These are phyloP conservation scores for Vigna trinervia DNA, from an alignment of 306 rosid genomes.

Conservation along the genomic window DNA sequence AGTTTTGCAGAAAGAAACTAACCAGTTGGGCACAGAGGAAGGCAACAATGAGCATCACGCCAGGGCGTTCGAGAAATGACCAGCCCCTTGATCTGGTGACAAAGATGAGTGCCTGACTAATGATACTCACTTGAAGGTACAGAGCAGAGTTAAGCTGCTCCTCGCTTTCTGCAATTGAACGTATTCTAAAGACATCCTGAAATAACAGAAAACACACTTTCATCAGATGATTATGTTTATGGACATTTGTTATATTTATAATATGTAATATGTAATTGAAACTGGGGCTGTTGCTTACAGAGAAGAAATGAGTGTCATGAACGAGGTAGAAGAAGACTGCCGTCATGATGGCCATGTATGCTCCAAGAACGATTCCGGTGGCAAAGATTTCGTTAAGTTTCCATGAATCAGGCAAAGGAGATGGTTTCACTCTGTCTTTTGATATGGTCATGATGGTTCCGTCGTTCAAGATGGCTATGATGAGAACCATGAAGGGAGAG, in stretches of 20 bases:
- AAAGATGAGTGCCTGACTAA: slow-evolving; percentile 88
- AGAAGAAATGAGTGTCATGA: slow-evolving; percentile 57
- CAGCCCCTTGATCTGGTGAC: slow-evolving; percentile 89
- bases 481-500: slow-evolving; percentile 85
- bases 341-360: slow-evolving; percentile 82
- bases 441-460: slow-evolving; percentile 97
- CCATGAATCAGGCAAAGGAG: slow-evolving; percentile 91
- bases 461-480: slow-evolving; percentile 82
- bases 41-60: slow-evolving; percentile 60
- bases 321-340: slow-evolving; percentile 70
- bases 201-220: slow-evolving; percentile 10
- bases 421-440: slow-evolving; percentile 88
- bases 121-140: slow-evolving; percentile 90
- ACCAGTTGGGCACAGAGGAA: slow-evolving; percentile 81
- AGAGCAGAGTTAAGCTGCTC: slow-evolving; percentile 77
- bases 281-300: slow-evolving; percentile 49
- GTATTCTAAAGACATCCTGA: slow-evolving; percentile 60
- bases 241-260: no score
- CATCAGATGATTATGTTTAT: background rate
- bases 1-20: slow-evolving; percentile 28
- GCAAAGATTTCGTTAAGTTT: slow-evolving; percentile 88
- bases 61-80: slow-evolving; percentile 81
- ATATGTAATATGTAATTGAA: background rate
- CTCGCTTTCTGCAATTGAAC: slow-evolving; percentile 44
- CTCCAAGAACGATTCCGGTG: slow-evolving; percentile 81